Evolutionary conservation across 257 asterid genomes (phyloP).

Genomic region (Jacaranda mimosifolia): DNA sequence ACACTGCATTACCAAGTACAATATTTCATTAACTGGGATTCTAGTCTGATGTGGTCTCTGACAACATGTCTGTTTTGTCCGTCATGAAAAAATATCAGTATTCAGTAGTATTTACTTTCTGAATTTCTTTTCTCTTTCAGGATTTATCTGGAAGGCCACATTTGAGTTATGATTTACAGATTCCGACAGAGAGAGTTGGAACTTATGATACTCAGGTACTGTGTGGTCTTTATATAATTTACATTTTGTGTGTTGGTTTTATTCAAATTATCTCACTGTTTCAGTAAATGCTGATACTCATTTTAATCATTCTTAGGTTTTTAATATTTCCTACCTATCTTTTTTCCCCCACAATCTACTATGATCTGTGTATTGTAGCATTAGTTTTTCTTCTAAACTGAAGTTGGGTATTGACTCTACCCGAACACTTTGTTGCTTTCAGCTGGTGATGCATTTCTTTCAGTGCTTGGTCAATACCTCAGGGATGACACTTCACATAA

Average conservation of each 20-base stretch:
- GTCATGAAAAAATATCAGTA: background rate
- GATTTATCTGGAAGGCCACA: constrained; percentile 98
- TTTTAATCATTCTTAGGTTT: too few species aligned
- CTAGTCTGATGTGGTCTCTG: background rate
- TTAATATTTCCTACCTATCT: too few species aligned
- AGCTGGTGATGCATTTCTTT: too few species aligned
- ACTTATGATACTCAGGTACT: constrained; percentile 94
- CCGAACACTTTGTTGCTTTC: too few species aligned
- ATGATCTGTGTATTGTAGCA: too few species aligned
- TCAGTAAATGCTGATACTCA: too few species aligned
- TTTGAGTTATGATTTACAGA: constrained; percentile 79
- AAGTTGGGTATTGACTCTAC: too few species aligned
- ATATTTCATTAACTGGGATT: background rate
- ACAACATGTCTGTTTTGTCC: background rate
- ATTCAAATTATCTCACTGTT: constrained; percentile 4
- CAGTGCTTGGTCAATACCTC: too few species aligned
- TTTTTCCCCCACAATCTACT: too few species aligned
- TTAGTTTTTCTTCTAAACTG: too few species aligned
- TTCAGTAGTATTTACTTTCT: constrained; percentile 1
- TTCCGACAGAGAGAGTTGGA: constrained; percentile 97
- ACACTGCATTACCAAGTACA: background rate
- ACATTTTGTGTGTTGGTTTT: constrained; percentile 13
- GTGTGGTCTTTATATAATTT: background rate
- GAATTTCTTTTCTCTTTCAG: constrained; percentile 46
- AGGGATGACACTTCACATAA: too few species aligned